Conservation (phyloP, 306 rosid species). For the Hippophae rhamnoides region DNA sequence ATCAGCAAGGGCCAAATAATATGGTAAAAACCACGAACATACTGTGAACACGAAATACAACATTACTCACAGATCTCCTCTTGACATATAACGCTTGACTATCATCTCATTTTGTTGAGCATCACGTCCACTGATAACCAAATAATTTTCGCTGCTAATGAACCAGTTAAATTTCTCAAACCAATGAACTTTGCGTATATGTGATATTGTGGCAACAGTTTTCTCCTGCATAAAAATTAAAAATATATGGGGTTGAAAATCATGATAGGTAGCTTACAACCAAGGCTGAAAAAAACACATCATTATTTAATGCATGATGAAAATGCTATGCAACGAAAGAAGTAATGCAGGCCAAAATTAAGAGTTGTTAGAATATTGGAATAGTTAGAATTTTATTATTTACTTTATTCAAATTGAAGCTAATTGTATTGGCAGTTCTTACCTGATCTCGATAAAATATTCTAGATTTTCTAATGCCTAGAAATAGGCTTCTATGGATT, state of each 20-base stretch:
- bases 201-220: conserved; percentile 80
- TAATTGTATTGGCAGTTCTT: too few species aligned
- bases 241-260: conserved; percentile 4
- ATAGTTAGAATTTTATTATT: too few species aligned
- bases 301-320: too few species aligned
- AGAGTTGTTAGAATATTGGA: too few species aligned
- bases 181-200: conserved; percentile 99
- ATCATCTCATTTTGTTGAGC: conserved; percentile 99
- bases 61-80: conserved; percentile 89
- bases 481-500: too few species aligned
- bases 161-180: conserved; percentile 99
- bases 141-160: conserved; percentile 93
- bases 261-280: conserved; percentile 2
- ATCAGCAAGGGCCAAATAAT: neutral
- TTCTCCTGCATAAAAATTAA: conserved; percentile 61
- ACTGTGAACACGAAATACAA: conserved; percentile 7
- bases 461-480: too few species aligned
- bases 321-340: too few species aligned
- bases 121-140: conserved; percentile 96
- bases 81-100: conserved; percentile 97
- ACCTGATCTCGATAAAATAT: too few species aligned
- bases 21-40: neutral
- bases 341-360: too few species aligned
- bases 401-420: too few species aligned
- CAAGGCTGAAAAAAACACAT: too few species aligned